Conservation (phyloP, 305 asterid species). For the Fraxinus baroniana region DNA sequence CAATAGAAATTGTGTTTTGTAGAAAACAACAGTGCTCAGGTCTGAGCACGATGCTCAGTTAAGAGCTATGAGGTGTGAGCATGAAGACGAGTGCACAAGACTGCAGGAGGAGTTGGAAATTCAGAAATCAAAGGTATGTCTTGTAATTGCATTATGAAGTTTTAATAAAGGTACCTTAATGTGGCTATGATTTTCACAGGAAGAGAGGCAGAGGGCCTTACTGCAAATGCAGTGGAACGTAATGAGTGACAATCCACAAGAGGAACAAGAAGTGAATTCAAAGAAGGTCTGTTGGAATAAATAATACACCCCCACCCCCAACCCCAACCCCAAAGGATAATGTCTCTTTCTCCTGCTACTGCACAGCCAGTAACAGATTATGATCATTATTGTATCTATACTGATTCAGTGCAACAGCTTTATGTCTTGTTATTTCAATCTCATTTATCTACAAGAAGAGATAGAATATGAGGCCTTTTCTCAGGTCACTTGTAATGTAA, state of each 20-base stretch:
- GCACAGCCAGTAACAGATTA: constrained; percentile 14
- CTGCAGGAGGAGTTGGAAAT: constrained; percentile 83
- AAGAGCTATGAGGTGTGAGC: constrained; percentile 80
- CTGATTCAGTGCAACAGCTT: constrained; percentile 9
- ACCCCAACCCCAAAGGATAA: not conserved
- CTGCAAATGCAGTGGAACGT: constrained; percentile 97
- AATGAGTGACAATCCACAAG: constrained; percentile 77
- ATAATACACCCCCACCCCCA: constrained; percentile 3
- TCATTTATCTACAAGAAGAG: not conserved
- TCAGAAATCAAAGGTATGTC: constrained; percentile 74
- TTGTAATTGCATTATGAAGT: constrained; percentile 17
- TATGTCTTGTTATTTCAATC: not conserved
- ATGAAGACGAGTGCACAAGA: constrained; percentile 77
- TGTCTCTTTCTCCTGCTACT: constrained; percentile 4
- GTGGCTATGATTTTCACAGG: constrained; percentile 48
- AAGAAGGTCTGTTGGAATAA: constrained; percentile 56
- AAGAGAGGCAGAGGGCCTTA: constrained; percentile 83
- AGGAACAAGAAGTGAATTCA: constrained; percentile 93
- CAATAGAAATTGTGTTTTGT: constrained; percentile 21
- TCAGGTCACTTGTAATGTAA: constrained; percentile 1
- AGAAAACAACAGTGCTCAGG: constrained; percentile 70
- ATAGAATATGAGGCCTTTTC: not conserved
- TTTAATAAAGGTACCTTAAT: constrained; percentile 20
- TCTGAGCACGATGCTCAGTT: constrained; percentile 84
- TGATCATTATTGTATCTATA: not conserved